Evolutionary conservation across 257 asterid species (phyloP), one percentile per base, ranked within the genome.

Genomic region (Solanum appendiculatum): DNA sequence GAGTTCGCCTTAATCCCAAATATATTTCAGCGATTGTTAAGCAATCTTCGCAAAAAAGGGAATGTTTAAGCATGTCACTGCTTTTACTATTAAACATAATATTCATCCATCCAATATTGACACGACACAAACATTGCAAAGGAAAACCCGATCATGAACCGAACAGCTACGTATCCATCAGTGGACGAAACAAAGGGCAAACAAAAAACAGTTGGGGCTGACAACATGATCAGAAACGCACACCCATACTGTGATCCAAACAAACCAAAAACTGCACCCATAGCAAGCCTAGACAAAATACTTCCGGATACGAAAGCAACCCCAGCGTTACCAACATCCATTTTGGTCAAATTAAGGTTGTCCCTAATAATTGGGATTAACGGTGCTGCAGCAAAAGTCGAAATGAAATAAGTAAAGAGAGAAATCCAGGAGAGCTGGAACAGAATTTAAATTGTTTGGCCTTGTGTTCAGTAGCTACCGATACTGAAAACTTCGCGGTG

Each of bases 101-200:
- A 37, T 93, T 94, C 92, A 91, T 94, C n/a, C n/a, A n/a, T n/a
- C 96, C 96, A 93, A 83, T 86, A 91, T 75, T 90, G 94, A 87
- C 94, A 92, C 5, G 96, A 93, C n/a, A 93, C 97, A 42, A 94
- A 93, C 0, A 96, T 94, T 0, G 98, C 98, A 37, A 94, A 86
- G 0, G 95, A 94, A 44, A 94, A 92, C 1, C 95, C 95, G 9
- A 93, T 94, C 96, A 93, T 91, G 93, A 94, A 94, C 16, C 94
- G 87, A 15, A 92, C 93, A 14, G 92, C 92, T 1, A 93, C 34
- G 81, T 89, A 94, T 0, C 96, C 97, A 0, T 92, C 86, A 0
- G 93, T 85, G 1, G 83, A 70, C 1, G 92, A 87, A 9, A 94
- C 94, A 48, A 92, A 88, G 0, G 94, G 83, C 93, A 92, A 89